These are phyloP conservation scores for Simplicillium aogashimaense DNA, from an alignment of 2,329 filamentous ascomycete genomes.

Conservation along the genomic window DNA sequence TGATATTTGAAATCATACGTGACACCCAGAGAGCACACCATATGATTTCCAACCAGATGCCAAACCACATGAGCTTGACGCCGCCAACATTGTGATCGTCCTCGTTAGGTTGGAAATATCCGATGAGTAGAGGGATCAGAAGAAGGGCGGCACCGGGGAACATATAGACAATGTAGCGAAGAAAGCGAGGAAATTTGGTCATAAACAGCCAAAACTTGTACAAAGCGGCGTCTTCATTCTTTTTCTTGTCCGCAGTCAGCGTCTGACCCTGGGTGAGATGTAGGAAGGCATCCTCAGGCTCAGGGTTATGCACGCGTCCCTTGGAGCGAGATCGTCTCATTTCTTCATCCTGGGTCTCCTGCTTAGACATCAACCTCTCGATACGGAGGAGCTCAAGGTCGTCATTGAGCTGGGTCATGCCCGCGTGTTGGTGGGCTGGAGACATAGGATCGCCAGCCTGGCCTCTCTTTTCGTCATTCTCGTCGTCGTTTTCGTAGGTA, in stretches of 20 bases:
- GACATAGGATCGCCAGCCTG: conserved; percentile 5
- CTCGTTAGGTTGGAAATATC: conserved; percentile 26
- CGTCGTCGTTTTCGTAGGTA: conserved; percentile 11
- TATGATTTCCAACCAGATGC: conserved; percentile 87
- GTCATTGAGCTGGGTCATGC: conserved; percentile 31
- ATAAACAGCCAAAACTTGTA: conserved; percentile 33
- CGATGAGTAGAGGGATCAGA: conserved; percentile 35
- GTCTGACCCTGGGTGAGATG: conserved; percentile 14
- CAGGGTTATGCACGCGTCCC: conserved; percentile 21
- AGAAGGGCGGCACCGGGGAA: conserved; percentile 34
- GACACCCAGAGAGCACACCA: conserved; percentile 87
- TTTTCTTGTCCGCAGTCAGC: conserved; percentile 13
- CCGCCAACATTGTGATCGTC: conserved; percentile 58
- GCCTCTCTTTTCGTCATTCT: conserved; percentile 5
- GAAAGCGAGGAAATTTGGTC: conserved; percentile 37
- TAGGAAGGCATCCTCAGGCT: conserved; percentile 38
- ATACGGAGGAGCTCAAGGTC: conserved; percentile 38
- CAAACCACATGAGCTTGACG: conserved; percentile 79
- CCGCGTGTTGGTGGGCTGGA: conserved; percentile 18
- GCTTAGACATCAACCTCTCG: conserved; percentile 33
- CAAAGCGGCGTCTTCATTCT: conserved; percentile 21
- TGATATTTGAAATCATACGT: conserved; percentile 39
- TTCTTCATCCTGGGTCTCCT: conserved; percentile 24
- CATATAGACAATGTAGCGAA: conserved; percentile 39
- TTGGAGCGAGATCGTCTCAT: conserved; percentile 13